Evolutionary conservation across 257 asterid genomes (phyloP).

Genomic region (Verbascum thapsus): DNA sequence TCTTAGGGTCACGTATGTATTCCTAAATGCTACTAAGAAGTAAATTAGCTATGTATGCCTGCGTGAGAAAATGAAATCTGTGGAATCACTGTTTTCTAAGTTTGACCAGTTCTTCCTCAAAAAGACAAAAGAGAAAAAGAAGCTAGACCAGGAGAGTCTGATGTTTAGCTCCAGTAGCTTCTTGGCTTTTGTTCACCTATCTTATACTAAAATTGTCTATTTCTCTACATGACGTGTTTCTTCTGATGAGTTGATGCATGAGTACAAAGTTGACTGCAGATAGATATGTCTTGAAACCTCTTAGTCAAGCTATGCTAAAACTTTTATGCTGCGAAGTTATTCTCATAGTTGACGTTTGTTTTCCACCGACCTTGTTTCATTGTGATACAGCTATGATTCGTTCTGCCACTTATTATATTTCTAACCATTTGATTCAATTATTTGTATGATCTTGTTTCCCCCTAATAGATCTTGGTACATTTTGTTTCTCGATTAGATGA

Average conservation of each 20-base stretch:
- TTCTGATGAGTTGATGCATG: conserved; percentile 1
- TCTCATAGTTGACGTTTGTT: not conserved
- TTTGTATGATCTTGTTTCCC: conserved; percentile 1
- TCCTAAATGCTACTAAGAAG: not conserved
- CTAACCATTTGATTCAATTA: not conserved
- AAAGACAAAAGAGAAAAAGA: too few species aligned
- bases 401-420: not conserved
- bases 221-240: conserved; percentile 7
- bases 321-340: not conserved
- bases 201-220: conserved; percentile 1
- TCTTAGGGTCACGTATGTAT: too few species aligned
- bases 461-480: conserved; percentile 11
- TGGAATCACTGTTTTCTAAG: not conserved
- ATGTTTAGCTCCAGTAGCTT: conserved; percentile 16
- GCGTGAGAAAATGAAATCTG: conserved; percentile 16
- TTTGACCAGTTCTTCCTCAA: not conserved
- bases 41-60: conserved; percentile 16
- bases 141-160: not conserved
- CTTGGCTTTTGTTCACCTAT: conserved; percentile 4
- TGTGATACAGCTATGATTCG: not conserved
- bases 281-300: not conserved
- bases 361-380: not conserved
- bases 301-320: not conserved
- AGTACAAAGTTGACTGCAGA: conserved; percentile 2
- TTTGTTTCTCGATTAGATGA: conserved; percentile 17